Percentiles rank a stretch among this genome's conserved stretches.
Evolutionary conservation across 148 eudicot species (phyloP).

Genomic region (Hydrangea macrophylla): DNA sequence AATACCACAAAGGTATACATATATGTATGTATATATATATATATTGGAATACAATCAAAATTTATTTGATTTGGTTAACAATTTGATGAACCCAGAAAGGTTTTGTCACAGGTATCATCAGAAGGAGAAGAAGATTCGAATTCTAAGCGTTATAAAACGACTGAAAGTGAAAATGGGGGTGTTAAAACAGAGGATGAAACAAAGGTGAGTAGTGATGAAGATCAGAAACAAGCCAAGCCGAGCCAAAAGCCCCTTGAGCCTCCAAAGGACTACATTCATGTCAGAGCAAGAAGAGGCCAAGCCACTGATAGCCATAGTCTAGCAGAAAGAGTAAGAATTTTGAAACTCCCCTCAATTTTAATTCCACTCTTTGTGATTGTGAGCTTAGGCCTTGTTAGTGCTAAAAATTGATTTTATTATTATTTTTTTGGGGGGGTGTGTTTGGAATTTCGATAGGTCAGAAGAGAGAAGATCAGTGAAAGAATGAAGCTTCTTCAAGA

Average conservation of each 20-base stretch:
- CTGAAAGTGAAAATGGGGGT: slow-evolving; percentile 27
- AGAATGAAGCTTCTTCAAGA: slow-evolving; percentile 96
- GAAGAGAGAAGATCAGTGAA: slow-evolving; percentile 92
- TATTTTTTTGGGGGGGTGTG: too few species aligned
- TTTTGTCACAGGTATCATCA: slow-evolving; percentile 26
- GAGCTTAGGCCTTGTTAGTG: background rate
- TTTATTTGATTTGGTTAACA: background rate
- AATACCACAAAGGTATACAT: slow-evolving; percentile 21
- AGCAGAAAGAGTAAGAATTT: slow-evolving; percentile 79
- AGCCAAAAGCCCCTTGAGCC: slow-evolving; percentile 58
- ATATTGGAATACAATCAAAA: background rate
- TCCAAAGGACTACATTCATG: slow-evolving; percentile 90
- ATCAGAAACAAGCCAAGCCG: slow-evolving; percentile 29
- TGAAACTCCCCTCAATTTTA: background rate
- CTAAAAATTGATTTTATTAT: too few species aligned
- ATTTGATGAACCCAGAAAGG: background rate
- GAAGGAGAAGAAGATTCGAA: slow-evolving; percentile 33
- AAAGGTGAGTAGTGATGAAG: slow-evolving; percentile 19
- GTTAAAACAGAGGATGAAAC: slow-evolving; percentile 25
- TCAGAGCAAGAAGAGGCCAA: slow-evolving; percentile 96
- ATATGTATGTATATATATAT: too few species aligned
- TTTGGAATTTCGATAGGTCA: slow-evolving; percentile 42
- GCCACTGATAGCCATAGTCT: slow-evolving; percentile 98
- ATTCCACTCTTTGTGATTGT: background rate
- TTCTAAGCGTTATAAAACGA: slow-evolving; percentile 46